Evolutionary conservation across 352 stramenopile species (phyloP), one percentile per base, ranked within the genome.

Genomic region (Globisporangium paddicum): DNA sequence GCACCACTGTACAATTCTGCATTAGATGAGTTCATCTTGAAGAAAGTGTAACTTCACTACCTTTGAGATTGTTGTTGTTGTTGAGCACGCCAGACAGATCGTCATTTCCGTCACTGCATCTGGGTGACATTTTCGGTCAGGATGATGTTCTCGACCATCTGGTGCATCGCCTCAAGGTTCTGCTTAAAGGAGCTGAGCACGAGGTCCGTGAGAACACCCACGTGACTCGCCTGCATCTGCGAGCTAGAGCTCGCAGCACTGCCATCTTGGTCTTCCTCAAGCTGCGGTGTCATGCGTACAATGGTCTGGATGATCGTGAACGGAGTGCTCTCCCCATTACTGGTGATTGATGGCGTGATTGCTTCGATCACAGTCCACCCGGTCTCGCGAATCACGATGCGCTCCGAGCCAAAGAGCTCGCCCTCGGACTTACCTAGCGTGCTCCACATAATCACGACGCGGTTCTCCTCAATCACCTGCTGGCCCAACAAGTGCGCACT

Each of bases 151-250:
- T 51, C 55, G 5, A 62, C 13, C 32, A 55, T 53, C 25, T 62
- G 55, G 16, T 35, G 55, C 55, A 62, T n/a, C 21, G 16, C 41
- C 18, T 32, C 25, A 16, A 62, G 46, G 45, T 62, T 62, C 42
- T 54, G 44, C 23, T 38, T 21, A 30, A 48, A 55, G 9, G 45
- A 54, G 19, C 55, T 40, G 16, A 62, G n/a, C 32, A 62, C 28
- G 16, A 62, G 16, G 25, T 62, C 55, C 6, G 55, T 62, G 44
- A 62, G 34, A 0, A 54, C 32, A 7, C 55, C 44, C 19, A 55
- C 42, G 23, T 34, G 32, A 2, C 66, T 96, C 41, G 45, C 13
- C 23, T 37, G 30, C 11, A 5, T 37, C 16, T 14, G 46, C 16
- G 9, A 45, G 9, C 9, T 8, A 4, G 5, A 16, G 5, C 18